Evolutionary conservation across 2,329 filamentous ascomycete species (phyloP), one percentile per base, ranked within the genome.

Genomic region (Whalleya microplaca): DNA sequence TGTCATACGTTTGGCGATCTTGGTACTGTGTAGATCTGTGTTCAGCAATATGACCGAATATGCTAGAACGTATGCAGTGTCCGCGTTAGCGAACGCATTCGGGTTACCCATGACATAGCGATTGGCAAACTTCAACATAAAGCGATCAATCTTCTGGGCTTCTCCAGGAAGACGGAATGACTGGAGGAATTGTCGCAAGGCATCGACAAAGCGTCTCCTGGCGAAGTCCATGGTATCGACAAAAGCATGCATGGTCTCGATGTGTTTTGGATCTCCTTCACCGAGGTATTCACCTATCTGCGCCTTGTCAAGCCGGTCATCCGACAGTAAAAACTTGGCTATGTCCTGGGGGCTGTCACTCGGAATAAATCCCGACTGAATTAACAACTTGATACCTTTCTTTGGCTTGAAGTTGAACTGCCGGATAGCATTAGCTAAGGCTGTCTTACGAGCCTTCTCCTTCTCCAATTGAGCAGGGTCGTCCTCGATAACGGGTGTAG

Each of bases 351-450:
- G 89, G 6, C 80, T 84, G 51, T 93, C 85, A 53, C 89, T 94
- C 1, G 84, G 76, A 56, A 99, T 96, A 72, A 99, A 97, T 0
- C 92, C 91, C 61, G 96, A 90, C 21, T 90, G 83, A 12, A 98
- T 71, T 18, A 99, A 76, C 16, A 89, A 76, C 71, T 96, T 96
- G 69, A 99, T 85, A 5, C 95, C 96, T 56, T 90, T 86, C 74
- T 99, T 99, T 0, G 96, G 92, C 73, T 99, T 99, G 80, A 94
- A 97, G 72, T 99, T 99, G 81, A 99, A 99, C 60, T 92, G 89
- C 48, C 88, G 86, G 52, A 97, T 89, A 1, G 90, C 94, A 66
- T 96, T 95, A 50, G 88, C 90, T 58, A 98, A 77, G 0, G 95
- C 95, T 6, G 92, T 98, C 76, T 99, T 99, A 60, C 89, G 85